Percentiles rank a stretch among this genome's conserved stretches.
Conservation (phyloP, 2,329 filamentous ascomycete species). For the Diaporthe citrichinensis region DNA sequence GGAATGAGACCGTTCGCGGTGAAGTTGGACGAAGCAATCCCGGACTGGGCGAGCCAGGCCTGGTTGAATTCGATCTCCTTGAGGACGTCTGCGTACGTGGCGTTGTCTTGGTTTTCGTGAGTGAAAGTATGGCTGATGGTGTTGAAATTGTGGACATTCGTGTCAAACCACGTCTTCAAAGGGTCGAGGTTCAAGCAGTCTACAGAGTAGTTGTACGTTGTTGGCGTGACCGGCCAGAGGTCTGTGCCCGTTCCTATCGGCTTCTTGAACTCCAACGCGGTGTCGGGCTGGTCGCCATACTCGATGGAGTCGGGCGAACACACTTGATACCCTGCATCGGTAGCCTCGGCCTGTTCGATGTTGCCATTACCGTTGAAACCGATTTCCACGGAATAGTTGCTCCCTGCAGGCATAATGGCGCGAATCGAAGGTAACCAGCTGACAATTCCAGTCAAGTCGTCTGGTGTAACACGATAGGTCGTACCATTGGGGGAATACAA, state of each 20-base stretch:
- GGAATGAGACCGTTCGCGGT: slow-evolving; percentile 19
- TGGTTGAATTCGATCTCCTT: slow-evolving; percentile 20
- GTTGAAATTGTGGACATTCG: neutral
- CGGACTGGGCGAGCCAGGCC: neutral
- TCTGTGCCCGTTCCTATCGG: slow-evolving; percentile 1
- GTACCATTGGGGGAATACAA: slow-evolving; percentile 17
- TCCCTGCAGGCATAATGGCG: slow-evolving; percentile 7
- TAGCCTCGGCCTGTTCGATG: slow-evolving; percentile 15
- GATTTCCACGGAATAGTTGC: slow-evolving; percentile 23
- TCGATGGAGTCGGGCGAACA: slow-evolving; percentile 18
- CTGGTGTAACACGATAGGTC: slow-evolving; percentile 10
- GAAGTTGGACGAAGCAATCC: slow-evolving; percentile 1
- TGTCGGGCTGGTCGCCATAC: slow-evolving; percentile 23
- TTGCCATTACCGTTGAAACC: slow-evolving; percentile 26
- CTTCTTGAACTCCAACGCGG: slow-evolving; percentile 29
- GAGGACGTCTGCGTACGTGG: slow-evolving; percentile 20
- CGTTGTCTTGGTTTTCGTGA: slow-evolving; percentile 20
- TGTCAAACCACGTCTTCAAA: slow-evolving; percentile 24
- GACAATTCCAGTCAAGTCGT: slow-evolving; percentile 20
- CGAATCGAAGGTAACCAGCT: slow-evolving; percentile 11
- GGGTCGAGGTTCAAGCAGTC: slow-evolving; percentile 27
- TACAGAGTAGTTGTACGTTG: slow-evolving; percentile 3
- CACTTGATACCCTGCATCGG: neutral
- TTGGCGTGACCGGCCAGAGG: slow-evolving; percentile 8
- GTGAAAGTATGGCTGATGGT: slow-evolving; percentile 30